These are phyloP conservation scores for Sporothrix schenckii DNA, from an alignment of 2,329 filamentous ascomycete genomes.

Conservation along the genomic window DNA sequence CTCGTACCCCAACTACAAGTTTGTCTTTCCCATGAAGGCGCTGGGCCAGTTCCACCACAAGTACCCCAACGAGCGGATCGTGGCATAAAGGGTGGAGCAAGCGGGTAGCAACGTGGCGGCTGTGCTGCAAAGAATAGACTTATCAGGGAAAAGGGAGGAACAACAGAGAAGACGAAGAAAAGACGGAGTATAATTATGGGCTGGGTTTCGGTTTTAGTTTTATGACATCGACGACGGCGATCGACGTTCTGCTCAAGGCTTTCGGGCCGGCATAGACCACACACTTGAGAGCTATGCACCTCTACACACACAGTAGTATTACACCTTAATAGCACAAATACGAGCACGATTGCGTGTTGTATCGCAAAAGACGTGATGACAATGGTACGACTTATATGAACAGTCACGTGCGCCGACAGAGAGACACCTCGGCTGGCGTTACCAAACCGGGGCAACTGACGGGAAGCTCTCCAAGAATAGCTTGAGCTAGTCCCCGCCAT, in stretches of 20 bases:
- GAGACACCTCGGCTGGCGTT: slow-evolving; percentile 6
- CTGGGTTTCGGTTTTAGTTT: background rate
- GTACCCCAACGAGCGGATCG: slow-evolving; percentile 67
- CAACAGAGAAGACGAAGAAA: background rate
- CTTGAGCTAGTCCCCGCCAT: background rate
- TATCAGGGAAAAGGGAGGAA: background rate
- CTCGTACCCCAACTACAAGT: slow-evolving; percentile 98
- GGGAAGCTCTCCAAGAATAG: slow-evolving; percentile 4
- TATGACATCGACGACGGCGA: background rate
- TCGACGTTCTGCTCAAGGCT: background rate
- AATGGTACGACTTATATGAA: background rate
- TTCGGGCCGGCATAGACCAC: background rate
- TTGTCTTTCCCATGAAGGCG: slow-evolving; percentile 91
- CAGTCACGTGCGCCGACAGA: slow-evolving; percentile 1
- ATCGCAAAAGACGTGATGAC: no score
- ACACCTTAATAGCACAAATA: no score
- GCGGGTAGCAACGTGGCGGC: background rate
- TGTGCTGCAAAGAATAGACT: background rate
- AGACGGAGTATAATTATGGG: background rate
- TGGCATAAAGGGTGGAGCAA: slow-evolving; percentile 27
- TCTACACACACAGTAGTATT: background rate
- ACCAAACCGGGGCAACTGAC: slow-evolving; percentile 6
- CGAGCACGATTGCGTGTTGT: no score
- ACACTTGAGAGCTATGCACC: background rate
- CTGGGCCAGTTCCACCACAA: slow-evolving; percentile 81